phyloP scores from a whole-genome alignment of 441 rosid genomes.

The Corymbia calophylla region DNA sequence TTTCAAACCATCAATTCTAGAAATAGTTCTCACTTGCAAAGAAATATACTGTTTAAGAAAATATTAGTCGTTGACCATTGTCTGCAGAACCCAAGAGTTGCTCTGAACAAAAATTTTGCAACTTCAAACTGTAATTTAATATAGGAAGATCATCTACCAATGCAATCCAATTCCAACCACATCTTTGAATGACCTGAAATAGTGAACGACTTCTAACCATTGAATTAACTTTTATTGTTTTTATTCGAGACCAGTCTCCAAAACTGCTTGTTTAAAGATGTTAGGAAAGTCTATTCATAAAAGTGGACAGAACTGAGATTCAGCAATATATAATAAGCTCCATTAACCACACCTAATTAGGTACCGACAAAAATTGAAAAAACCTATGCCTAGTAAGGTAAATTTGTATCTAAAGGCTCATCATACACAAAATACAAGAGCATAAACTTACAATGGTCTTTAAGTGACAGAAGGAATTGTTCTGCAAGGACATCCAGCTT shows the following conservation, averaged over 20 bases:
- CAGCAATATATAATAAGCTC: neutral
- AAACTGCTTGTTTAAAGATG: neutral
- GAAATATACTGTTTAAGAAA: neutral
- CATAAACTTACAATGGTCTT: conserved; percentile 36
- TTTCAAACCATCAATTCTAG: neutral
- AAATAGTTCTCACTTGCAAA: neutral
- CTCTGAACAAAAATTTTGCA: neutral
- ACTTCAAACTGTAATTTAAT: neutral
- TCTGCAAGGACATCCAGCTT: conserved; percentile 39
- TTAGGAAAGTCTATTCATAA: neutral
- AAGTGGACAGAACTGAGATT: neutral
- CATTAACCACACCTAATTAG: neutral
- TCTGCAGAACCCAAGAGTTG: neutral
- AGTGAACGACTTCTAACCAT: neutral
- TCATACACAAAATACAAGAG: conserved; percentile 1
- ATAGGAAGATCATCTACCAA: neutral
- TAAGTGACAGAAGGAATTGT: conserved; percentile 47
- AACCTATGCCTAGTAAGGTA: neutral
- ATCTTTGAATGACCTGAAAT: neutral
- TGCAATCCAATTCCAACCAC: neutral
- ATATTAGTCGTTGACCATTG: neutral
- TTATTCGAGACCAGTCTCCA: neutral
- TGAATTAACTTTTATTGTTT: neutral
- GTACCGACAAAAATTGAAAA: neutral
- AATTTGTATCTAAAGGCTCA: neutral